phyloP scores from a whole-genome alignment of 2,329 filamentous ascomycete species.

The Orbilia brochopaga region DNA sequence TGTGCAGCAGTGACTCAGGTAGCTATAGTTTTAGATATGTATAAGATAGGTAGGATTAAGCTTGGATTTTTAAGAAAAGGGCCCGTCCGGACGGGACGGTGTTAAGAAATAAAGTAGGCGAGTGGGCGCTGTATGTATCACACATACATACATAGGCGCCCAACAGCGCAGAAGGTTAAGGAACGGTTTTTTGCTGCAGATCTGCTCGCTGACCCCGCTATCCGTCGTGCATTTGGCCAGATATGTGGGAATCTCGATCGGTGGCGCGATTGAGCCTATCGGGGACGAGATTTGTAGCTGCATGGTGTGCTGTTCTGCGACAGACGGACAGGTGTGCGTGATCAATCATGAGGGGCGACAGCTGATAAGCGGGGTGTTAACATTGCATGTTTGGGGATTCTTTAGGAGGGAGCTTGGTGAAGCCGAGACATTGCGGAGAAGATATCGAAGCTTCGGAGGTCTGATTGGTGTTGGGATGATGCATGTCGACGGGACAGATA shows the following conservation, averaged over 20 bases:
- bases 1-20: too few relatives aligned
- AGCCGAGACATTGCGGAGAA: constrained; percentile 32
- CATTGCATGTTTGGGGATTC: background rate
- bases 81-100: too few relatives aligned
- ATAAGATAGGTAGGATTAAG: too few relatives aligned
- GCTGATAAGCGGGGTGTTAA: background rate
- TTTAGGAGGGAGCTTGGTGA: background rate
- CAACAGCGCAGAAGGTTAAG: constrained; percentile 4
- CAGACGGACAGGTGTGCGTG: constrained; percentile 8
- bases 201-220: background rate
- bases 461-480: constrained; percentile 16
- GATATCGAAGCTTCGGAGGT: constrained; percentile 20
- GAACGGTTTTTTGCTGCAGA: too few relatives aligned
- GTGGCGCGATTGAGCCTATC: too few relatives aligned
- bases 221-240: constrained; percentile 23
- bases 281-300: too few relatives aligned
- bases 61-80: too few relatives aligned
- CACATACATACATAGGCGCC: background rate
- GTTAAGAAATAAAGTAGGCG: too few relatives aligned
- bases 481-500: constrained; percentile 13
- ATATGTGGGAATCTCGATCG: constrained; percentile 3
- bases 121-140: too few relatives aligned
- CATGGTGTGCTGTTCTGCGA: background rate
- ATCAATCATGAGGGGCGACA: constrained; percentile 1
- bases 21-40: too few relatives aligned